Conservation (phyloP, 2,329 filamentous ascomycete genomes). For the Diaporthe amygdali region DNA sequence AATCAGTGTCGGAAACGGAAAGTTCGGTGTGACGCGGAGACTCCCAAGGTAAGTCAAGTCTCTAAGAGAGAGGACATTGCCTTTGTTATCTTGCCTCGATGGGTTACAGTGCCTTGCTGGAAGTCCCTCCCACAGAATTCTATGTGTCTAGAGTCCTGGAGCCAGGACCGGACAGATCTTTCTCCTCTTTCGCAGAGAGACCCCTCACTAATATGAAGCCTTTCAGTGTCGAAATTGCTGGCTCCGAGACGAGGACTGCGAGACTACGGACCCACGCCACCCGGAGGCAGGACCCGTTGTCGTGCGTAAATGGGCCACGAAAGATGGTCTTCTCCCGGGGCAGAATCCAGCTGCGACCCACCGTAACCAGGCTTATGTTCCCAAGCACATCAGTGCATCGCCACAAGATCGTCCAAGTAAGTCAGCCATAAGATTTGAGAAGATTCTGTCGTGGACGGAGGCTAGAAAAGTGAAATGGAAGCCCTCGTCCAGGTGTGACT, state of each 20-base stretch:
- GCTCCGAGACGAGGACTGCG: conserved; percentile 31
- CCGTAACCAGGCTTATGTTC: not conserved
- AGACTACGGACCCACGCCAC: conserved; percentile 33
- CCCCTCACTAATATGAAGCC: not conserved
- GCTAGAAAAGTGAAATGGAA: not conserved
- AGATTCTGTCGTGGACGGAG: not conserved
- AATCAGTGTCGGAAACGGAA: conserved; percentile 37
- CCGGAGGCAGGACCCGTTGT: conserved; percentile 26
- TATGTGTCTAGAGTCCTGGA: not conserved
- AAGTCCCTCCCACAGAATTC: too few species aligned
- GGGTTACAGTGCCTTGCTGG: too few species aligned
- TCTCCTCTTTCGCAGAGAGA: not conserved
- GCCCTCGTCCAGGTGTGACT: too few species aligned
- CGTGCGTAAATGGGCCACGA: conserved; percentile 28
- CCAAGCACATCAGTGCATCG: conserved; percentile 16
- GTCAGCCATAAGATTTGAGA: not conserved
- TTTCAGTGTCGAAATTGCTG: conserved; percentile 32
- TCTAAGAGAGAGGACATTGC: not conserved
- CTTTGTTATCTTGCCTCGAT: not conserved
- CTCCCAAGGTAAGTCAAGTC: conserved; percentile 25
- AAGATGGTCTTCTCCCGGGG: conserved; percentile 20
- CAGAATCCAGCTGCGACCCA: conserved; percentile 10
- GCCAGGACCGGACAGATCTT: not conserved
- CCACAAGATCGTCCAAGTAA: conserved; percentile 2
- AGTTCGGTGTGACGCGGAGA: conserved; percentile 35